These are phyloP conservation scores for Talaromyces sp. DNA, from an alignment of 2,329 filamentous ascomycete genomes.

Conservation along the genomic window DNA sequence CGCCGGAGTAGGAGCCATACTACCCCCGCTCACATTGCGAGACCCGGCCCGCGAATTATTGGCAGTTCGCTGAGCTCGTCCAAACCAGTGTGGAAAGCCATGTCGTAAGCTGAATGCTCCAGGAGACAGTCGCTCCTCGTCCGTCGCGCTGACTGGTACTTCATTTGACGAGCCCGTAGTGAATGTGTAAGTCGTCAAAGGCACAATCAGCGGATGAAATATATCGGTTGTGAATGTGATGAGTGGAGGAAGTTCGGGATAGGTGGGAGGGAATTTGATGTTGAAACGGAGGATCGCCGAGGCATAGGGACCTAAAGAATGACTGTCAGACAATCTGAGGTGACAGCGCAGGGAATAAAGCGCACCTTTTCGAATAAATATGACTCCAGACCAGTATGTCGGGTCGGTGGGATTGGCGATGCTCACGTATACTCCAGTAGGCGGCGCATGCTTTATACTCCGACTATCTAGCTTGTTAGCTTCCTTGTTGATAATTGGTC, in stretches of 20 bases:
- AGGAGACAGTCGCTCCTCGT: constrained; percentile 78
- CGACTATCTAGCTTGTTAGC: constrained; percentile 57
- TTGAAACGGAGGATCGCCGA: constrained; percentile 85
- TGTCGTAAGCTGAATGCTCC: constrained; percentile 88
- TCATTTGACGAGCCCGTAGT: constrained; percentile 71
- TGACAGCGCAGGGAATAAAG: constrained; percentile 9
- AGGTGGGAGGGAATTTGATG: constrained; percentile 78
- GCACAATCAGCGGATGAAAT: constrained; percentile 90
- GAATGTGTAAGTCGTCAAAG: constrained; percentile 92
- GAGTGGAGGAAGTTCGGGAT: constrained; percentile 74
- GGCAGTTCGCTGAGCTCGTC: constrained; percentile 51
- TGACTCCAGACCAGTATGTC: constrained; percentile 80
- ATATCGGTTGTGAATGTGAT: constrained; percentile 89
- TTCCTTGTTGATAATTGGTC: background rate
- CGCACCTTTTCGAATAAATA: constrained; percentile 83
- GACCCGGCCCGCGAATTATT: constrained; percentile 35
- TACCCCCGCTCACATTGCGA: constrained; percentile 45
- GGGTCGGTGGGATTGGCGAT: constrained; percentile 78
- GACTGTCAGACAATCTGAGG: background rate
- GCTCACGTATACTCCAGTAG: constrained; percentile 81
- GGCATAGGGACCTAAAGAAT: constrained; percentile 72
- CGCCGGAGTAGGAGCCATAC: constrained; percentile 17
- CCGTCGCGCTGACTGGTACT: constrained; percentile 76
- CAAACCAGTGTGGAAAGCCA: constrained; percentile 88
- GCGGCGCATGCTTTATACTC: constrained; percentile 76